Percentiles rank a stretch among this genome's conserved stretches.
These are phyloP conservation scores for Penicillium mononematosum DNA, from an alignment of 495 filamentous ascomycete species.

Conservation along the genomic window DNA sequence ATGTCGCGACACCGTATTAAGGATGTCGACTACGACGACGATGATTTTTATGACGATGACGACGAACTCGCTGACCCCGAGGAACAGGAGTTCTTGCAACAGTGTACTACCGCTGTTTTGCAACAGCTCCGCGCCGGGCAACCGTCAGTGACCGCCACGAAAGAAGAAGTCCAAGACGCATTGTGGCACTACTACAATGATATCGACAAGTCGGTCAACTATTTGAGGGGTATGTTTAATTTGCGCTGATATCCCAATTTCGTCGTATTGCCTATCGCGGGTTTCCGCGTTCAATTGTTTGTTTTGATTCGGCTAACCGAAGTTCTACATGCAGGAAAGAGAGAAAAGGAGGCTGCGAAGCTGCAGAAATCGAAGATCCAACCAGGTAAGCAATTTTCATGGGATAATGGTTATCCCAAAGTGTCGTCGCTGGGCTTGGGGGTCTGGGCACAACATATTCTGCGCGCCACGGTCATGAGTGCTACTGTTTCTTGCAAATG, in stretches of 20 bases:
- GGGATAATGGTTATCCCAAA: conserved; percentile 12
- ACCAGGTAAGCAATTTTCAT: conserved; percentile 50
- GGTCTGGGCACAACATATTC: conserved; percentile 1
- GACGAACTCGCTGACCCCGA: conserved; percentile 43
- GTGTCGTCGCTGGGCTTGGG: conserved; percentile 40
- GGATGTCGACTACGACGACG: conserved; percentile 45
- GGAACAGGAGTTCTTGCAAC: conserved; percentile 42
- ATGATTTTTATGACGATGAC: conserved; percentile 44
- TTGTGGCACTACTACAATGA: conserved; percentile 98
- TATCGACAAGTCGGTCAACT: conserved; percentile 75
- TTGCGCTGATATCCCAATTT: neutral
- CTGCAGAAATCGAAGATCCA: conserved; percentile 35
- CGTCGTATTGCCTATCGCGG: neutral
- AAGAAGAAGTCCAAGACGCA: conserved; percentile 76
- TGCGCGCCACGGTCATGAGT: conserved; percentile 3
- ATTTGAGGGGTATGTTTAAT: conserved; percentile 63
- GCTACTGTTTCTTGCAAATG: neutral
- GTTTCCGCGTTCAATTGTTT: neutral
- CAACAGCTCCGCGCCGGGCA: conserved; percentile 40
- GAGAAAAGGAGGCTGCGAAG: conserved; percentile 42
- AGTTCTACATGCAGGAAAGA: conserved; percentile 36
- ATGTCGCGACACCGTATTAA: conserved; percentile 53
- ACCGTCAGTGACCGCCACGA: conserved; percentile 41
- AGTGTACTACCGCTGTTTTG: conserved; percentile 41
- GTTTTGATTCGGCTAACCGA: conserved; percentile 8